Conservation (phyloP, 2,329 filamentous ascomycete species). For the Trichophyton simii region DNA sequence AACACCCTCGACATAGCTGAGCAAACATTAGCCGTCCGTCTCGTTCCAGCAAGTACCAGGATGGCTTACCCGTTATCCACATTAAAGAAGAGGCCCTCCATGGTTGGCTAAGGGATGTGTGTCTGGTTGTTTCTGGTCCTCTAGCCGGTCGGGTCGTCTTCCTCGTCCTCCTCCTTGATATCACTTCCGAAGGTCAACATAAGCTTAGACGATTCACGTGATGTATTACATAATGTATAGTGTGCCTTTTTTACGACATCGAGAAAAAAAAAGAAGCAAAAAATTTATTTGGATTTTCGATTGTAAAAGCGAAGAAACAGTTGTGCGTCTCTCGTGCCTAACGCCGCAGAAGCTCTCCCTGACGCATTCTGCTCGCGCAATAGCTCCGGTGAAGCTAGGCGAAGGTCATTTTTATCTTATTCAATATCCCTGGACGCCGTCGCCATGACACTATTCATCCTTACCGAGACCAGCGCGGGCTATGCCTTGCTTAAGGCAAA, state of each 20-base stretch:
- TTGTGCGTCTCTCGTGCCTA: not conserved
- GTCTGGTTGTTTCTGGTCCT: not conserved
- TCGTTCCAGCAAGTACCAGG: not conserved
- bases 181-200: not conserved
- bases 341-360: not conserved
- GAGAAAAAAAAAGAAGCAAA: conserved; percentile 3
- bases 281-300: conserved; percentile 7
- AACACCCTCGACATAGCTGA: conserved; percentile 90
- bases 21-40: not conserved
- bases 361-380: not conserved
- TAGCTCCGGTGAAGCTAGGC: not conserved
- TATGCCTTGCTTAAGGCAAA: conserved; percentile 97
- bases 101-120: conserved; percentile 25
- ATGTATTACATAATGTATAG: not conserved
- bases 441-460: conserved; percentile 79
- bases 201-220: not conserved
- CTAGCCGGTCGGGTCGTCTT: not conserved
- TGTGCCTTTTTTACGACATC: not conserved
- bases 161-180: not conserved
- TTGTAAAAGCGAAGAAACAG: not conserved
- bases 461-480: conserved; percentile 87
- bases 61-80: conserved; percentile 69
- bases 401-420: not conserved
- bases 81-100: conserved; percentile 93
- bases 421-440: conserved; percentile 5